phyloP scores from a whole-genome alignment of 2,329 filamentous ascomycete species.

The Penicillium sp. region DNA sequence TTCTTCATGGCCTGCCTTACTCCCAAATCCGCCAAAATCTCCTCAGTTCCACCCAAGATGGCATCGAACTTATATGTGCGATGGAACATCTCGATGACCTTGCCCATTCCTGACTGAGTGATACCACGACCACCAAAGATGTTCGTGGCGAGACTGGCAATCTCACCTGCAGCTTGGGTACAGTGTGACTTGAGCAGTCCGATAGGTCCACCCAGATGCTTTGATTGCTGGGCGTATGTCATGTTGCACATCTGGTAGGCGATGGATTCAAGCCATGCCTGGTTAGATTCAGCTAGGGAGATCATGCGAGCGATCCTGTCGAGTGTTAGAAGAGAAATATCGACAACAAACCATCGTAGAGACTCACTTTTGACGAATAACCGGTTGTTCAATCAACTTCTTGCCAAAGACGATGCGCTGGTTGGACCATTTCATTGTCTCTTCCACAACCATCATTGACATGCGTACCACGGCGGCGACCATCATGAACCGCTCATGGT shows the following conservation, averaged over 20 bases:
- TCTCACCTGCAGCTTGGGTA: constrained; percentile 75
- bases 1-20: constrained; percentile 79
- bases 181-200: constrained; percentile 76
- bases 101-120: constrained; percentile 80
- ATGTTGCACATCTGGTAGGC: constrained; percentile 88
- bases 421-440: constrained; percentile 84
- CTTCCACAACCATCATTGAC: constrained; percentile 70
- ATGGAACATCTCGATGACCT: constrained; percentile 79
- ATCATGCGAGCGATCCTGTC: constrained; percentile 79
- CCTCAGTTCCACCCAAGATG: constrained; percentile 77
- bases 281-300: constrained; percentile 73
- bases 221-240: constrained; percentile 72
- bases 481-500: constrained; percentile 82
- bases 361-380: constrained; percentile 71
- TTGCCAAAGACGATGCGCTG: constrained; percentile 83
- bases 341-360: background rate
- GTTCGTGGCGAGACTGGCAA: constrained; percentile 79
- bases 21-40: constrained; percentile 76
- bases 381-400: constrained; percentile 76
- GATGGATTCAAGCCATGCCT: constrained; percentile 80
- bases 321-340: background rate
- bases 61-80: constrained; percentile 79
- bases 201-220: constrained; percentile 75
- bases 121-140: constrained; percentile 81
- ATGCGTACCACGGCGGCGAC: constrained; percentile 63